Evolutionary conservation across 306 rosid species (phyloP).

Genomic region (Fragaria vesca): DNA sequence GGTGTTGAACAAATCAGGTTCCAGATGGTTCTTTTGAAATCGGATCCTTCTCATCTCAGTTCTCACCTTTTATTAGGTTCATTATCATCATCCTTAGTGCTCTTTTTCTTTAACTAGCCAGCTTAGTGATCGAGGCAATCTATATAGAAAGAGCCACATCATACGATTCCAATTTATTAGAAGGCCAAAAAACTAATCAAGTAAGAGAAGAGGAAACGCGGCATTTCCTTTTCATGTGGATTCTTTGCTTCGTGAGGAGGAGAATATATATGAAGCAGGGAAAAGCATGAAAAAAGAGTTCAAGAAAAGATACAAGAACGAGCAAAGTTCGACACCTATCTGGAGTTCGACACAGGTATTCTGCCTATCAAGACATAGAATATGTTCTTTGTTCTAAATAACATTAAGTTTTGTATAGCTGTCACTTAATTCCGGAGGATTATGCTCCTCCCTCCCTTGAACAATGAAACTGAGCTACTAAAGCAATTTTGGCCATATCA

Average conservation of each 20-base stretch:
- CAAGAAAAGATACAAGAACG: not conserved
- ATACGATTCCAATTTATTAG: not conserved
- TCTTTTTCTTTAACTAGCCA: not conserved
- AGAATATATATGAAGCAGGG: slow-evolving; percentile 14
- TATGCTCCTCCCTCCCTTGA: no score
- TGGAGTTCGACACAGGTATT: no score
- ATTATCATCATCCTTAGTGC: not conserved
- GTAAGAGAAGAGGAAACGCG: not conserved
- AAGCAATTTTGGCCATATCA: no score
- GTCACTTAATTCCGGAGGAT: no score
- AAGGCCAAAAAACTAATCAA: not conserved
- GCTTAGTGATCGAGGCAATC: not conserved
- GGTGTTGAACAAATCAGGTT: not conserved
- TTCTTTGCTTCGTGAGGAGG: slow-evolving; percentile 37
- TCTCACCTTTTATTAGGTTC: not conserved
- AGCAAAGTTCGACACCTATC: not conserved
- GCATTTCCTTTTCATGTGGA: slow-evolving; percentile 18
- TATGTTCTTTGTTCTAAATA: no score
- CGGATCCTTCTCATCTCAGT: not conserved
- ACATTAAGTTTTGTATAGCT: no score
- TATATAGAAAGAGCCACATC: not conserved
- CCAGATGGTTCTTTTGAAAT: not conserved
- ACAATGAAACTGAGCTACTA: no score
- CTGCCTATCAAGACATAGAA: no score
- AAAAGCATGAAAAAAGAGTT: not conserved